Conservation (phyloP, 148 eudicot genomes). For the Fagopyrum tataricum region DNA sequence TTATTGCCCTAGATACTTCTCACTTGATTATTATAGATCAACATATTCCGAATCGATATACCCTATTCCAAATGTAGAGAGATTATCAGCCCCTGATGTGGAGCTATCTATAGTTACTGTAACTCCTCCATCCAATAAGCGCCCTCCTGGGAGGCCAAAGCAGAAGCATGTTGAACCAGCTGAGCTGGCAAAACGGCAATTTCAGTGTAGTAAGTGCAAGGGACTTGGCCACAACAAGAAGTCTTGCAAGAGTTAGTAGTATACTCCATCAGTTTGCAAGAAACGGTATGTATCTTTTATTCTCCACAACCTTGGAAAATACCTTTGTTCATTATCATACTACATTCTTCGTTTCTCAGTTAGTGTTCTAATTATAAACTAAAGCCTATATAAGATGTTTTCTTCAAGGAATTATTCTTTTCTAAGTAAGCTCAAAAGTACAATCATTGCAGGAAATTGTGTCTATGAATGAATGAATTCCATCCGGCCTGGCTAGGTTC, state of each 20-base stretch:
- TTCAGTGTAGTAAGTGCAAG: constrained; percentile 67
- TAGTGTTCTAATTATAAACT: not conserved
- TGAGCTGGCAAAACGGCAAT: constrained; percentile 42
- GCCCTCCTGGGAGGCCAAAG: constrained; percentile 42
- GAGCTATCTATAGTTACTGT: constrained; percentile 22
- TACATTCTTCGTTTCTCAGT: not conserved
- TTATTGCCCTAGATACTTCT: constrained; percentile 41
- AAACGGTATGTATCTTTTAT: constrained; percentile 2
- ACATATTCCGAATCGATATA: constrained; percentile 45
- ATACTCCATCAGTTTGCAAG: not conserved
- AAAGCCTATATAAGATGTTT: not conserved
- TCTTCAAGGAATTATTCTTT: not conserved
- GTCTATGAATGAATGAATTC: not conserved
- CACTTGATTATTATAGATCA: constrained; percentile 26
- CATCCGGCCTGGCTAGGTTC: not conserved
- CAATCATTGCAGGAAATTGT: not conserved
- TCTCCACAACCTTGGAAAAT: not conserved
- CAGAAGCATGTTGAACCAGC: constrained; percentile 24
- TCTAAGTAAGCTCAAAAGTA: not conserved
- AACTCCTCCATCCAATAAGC: constrained; percentile 51
- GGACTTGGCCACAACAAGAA: constrained; percentile 61
- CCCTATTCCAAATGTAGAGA: constrained; percentile 37
- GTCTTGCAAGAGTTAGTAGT: constrained; percentile 31
- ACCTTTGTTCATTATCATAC: not conserved
- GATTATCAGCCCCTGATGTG: not conserved